Evolutionary conservation across 2,329 filamentous ascomycete species (phyloP), one percentile per base, ranked within the genome.

Genomic region (Orbilia quercus): DNA sequence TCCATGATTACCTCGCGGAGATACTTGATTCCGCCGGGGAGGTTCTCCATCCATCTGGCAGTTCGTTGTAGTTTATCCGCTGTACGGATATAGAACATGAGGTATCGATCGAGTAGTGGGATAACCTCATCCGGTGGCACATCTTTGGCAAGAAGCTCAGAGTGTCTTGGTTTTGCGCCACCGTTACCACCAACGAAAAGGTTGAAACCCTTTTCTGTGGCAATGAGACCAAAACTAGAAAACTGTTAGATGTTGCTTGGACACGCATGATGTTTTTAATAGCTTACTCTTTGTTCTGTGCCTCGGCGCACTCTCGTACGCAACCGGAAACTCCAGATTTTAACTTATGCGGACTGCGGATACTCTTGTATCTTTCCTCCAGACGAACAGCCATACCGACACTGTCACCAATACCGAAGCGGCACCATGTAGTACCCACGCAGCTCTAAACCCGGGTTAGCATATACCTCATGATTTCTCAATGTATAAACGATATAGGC

Each of bases 81-180:
- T 0, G 93, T 96, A 76, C 92, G 90, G 78, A 96, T 95, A 82
- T 96, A 96, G 83, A 96, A 94, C 82, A 93, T 91, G 22, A 96
- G 85, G 79, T 95, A 96, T 47, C 93, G 89, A 80, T 96, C 93
- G 1, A 96, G 84, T 67, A 96, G 90, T 0, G 91, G 88, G 7
- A 96, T 85, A 7, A 96, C 89, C 78, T 96, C 90, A 57, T 91
- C 88, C 0, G 91, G 90, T 0, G 91, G 87, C 0, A 96, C 91
- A 77, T 96, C 92, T 79, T 92, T 93, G 71, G 91, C 91, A 0
- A 96, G 85, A 1, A 96, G 84, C 77, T 96, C 91, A 0, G 89
- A 88, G 79, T 96, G 92, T 38, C 86, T 84, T 2, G 92, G 92
- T 76, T 91, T 94, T 14, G 91, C 91, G 70, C 93, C 92, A 58